These are phyloP conservation scores for Penicillium sp. DNA, from an alignment of 2,329 filamentous ascomycete genomes.

Conservation along the genomic window DNA sequence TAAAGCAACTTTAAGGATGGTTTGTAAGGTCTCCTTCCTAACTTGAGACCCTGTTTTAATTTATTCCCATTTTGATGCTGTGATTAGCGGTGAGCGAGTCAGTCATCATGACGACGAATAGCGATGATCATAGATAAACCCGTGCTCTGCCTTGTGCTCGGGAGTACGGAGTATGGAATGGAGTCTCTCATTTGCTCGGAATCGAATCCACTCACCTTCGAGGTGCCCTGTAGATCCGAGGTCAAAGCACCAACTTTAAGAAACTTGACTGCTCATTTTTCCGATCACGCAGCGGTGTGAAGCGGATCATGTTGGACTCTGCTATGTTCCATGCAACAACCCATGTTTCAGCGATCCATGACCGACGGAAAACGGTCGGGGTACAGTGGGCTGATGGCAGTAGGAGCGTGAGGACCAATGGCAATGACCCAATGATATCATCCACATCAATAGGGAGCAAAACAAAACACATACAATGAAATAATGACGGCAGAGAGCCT, in stretches of 20 bases:
- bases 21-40: background rate
- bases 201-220: background rate
- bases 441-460: background rate
- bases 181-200: background rate
- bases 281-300: constrained; percentile 1
- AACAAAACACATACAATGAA: background rate
- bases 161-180: background rate
- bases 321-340: constrained; percentile 7
- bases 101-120: background rate
- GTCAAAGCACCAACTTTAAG: constrained; percentile 4
- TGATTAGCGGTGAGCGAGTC: background rate
- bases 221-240: constrained; percentile 3
- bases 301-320: background rate
- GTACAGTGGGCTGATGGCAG: background rate
- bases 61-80: too few relatives aligned
- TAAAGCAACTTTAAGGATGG: background rate
- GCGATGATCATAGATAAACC: background rate
- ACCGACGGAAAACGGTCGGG: constrained; percentile 2
- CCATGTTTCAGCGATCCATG: background rate
- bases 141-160: background rate
- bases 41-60: too few relatives aligned
- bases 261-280: constrained; percentile 8
- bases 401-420: background rate
- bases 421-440: constrained; percentile 1
- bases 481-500: background rate